Conservation (phyloP, 2,329 filamentous ascomycete genomes). For the Teratosphaeria nubilosa region DNA sequence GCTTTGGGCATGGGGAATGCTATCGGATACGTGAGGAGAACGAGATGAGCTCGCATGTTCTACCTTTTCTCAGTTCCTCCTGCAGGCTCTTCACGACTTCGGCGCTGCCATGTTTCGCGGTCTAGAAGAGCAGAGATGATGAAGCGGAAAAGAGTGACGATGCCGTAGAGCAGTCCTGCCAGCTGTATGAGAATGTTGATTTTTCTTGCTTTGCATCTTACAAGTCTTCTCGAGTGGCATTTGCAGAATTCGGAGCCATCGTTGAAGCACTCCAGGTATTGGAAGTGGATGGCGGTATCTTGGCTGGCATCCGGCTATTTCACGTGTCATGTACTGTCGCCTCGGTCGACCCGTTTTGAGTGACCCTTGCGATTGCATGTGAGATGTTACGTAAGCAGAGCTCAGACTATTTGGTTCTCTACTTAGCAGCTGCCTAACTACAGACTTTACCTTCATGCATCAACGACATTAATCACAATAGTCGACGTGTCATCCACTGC, state of each 20-base stretch:
- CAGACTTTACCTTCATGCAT: too few species aligned
- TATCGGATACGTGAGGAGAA: not conserved
- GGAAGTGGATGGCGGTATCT: not conserved
- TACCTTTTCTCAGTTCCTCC: not conserved
- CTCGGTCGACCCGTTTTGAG: not conserved
- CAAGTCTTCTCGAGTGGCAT: not conserved
- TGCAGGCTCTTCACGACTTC: not conserved
- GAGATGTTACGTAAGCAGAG: not conserved
- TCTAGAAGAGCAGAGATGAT: not conserved
- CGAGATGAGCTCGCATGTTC: not conserved
- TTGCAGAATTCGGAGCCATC: not conserved
- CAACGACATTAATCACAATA: too few species aligned
- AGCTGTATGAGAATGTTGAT: not conserved
- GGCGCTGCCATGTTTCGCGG: not conserved
- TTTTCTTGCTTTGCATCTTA: not conserved
- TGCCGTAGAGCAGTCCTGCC: not conserved
- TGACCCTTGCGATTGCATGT: not conserved
- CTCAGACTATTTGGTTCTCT: not conserved
- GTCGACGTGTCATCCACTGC: too few species aligned
- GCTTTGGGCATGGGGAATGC: not conserved
- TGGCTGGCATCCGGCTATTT: not conserved
- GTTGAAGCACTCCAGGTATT: not conserved
- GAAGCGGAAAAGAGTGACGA: not conserved
- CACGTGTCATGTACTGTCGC: not conserved
- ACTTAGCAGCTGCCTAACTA: too few species aligned